Base-by-base conservation (phyloP, 2,329 filamentous ascomycete species). In the Penicillium sp. region DNA sequence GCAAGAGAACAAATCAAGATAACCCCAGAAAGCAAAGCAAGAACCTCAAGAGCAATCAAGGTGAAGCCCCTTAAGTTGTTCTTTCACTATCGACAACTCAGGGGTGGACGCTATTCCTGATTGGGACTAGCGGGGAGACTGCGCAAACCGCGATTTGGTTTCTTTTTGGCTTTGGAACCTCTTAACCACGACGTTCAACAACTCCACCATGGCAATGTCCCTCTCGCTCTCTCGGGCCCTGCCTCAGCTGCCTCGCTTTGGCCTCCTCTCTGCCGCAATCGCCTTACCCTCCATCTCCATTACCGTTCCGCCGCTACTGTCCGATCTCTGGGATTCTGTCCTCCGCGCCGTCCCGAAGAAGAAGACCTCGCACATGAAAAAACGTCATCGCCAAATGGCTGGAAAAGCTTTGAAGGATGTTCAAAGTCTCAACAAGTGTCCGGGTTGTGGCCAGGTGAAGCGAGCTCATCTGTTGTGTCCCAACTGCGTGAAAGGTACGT, bases 291-390 rank as follows among this genome's bases (percentile, higher is more conserved):
- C 13, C 76, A 79, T 90, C 63, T 82, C 77, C 24, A 74, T 86
- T 64, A 85, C 80, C 49, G 80, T 93, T 51, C 87, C 90, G 6
- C 83, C 84, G 5, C 71, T 92, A n/a, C 78, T 96, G 22, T 87
- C 85, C 55, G 90, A 90, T 61, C 87, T 99, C 68, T 98, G 93
- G 93, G 93, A 97, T 66, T 92, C 90, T 6, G 85, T 99, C 46
- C 82, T 99, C 65, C 88, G 88, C 64, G 95, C 95, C 1, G 95
- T 98, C 16, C 95, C 95, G 5, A 99, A 99, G 84, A 98, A 96
- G 81, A 99, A 98, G 85, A 96, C 92, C 33, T 97, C 93, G 43
- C 91, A 99, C 76, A 91, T 91, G 81, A 96, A 95, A 81, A 96
- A 92, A 83, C 85, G 95, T 67, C 88, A 92, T 72, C 87, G 96